phyloP scores from a whole-genome alignment of 2,329 filamentous ascomycete species.

The Botryotinia globosa region DNA sequence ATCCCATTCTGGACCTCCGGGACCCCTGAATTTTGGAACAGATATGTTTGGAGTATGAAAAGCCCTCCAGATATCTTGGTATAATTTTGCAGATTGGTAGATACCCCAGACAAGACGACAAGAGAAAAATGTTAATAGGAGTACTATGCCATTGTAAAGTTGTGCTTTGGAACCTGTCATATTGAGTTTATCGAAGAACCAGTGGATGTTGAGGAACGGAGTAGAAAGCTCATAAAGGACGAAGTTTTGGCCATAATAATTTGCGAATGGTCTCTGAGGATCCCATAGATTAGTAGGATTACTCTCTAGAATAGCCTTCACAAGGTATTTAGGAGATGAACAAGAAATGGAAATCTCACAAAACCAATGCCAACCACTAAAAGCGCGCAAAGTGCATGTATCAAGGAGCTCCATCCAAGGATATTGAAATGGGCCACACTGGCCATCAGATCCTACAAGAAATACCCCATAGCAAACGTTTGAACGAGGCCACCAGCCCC shows the following conservation, averaged over 20 bases:
- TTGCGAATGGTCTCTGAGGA: conserved; percentile 70
- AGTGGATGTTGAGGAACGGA: conserved; percentile 82
- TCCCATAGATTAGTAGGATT: no score
- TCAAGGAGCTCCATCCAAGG: conserved; percentile 63
- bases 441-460: conserved; percentile 72
- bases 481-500: conserved; percentile 69
- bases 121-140: conserved; percentile 70
- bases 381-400: conserved; percentile 36
- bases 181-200: conserved; percentile 82
- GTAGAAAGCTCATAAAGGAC: conserved; percentile 83
- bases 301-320: no score
- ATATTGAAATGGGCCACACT: conserved; percentile 64
- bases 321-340: no score
- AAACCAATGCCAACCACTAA: conserved; percentile 74
- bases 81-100: conserved; percentile 65
- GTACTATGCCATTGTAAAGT: conserved; percentile 71
- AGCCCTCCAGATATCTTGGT: conserved; percentile 61
- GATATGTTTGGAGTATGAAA: conserved; percentile 13
- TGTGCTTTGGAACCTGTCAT: conserved; percentile 72
- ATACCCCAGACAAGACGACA: conserved; percentile 76
- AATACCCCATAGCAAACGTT: conserved; percentile 73
- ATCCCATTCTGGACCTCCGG: conserved; percentile 19
- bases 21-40: no score
- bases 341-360: conserved; percentile 44
- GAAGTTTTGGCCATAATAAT: conserved; percentile 75